Conservation (phyloP, 352 stramenopile genomes). For the Phytophthora pinifolia region DNA sequence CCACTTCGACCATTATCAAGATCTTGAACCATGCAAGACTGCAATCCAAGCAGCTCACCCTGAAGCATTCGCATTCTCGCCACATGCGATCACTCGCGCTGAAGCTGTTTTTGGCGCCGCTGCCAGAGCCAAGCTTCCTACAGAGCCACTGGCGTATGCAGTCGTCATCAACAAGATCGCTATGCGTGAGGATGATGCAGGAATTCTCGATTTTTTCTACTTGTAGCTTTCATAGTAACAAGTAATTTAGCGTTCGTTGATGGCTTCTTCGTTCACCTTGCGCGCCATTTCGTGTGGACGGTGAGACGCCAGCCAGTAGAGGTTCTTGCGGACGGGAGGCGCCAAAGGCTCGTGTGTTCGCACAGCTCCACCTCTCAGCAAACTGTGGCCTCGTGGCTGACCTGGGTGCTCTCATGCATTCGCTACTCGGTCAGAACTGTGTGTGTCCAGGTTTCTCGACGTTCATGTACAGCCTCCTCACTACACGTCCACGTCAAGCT, state of each 20-base stretch:
- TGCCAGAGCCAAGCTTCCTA: not conserved
- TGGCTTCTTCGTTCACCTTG: too few relatives aligned
- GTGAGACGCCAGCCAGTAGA: conserved; percentile 60
- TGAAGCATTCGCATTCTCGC: conserved; percentile 3
- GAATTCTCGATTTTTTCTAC: not conserved
- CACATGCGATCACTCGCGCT: not conserved
- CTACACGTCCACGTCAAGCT: conserved; percentile 80
- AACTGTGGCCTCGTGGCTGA: conserved; percentile 70
- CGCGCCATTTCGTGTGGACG: conserved; percentile 53
- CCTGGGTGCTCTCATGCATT: conserved; percentile 74
- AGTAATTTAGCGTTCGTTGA: not conserved
- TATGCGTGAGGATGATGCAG: not conserved
- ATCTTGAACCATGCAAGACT: conserved; percentile 1
- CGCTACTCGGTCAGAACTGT: conserved; percentile 78
- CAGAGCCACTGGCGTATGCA: not conserved
- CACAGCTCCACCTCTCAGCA: conserved; percentile 75
- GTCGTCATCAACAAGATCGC: conserved; percentile 2
- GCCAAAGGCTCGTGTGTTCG: conserved; percentile 45
- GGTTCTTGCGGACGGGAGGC: conserved; percentile 68
- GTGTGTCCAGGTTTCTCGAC: conserved; percentile 85
- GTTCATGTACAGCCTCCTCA: conserved; percentile 85
- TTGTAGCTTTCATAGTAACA: too few relatives aligned
- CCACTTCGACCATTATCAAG: conserved; percentile 5
- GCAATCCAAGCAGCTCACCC: not conserved
- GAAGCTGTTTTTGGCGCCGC: not conserved